phyloP scores from a whole-genome alignment of 805 yeast genomes.

The Schwanniomyces polymorphus region DNA sequence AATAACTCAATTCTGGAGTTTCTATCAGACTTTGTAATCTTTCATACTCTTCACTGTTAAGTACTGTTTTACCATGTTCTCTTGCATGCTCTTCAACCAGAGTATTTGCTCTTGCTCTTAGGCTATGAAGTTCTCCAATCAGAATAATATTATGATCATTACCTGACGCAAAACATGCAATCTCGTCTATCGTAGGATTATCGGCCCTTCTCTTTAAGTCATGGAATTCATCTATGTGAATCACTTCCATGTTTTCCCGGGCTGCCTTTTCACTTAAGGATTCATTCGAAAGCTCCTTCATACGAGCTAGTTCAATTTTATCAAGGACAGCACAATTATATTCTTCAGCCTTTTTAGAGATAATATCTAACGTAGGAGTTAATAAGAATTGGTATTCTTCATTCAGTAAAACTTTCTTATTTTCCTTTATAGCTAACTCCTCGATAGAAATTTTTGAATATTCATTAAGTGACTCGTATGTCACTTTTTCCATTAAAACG shows the following conservation, averaged over 20 bases:
- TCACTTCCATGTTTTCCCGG: slow-evolving; percentile 10
- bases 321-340: slow-evolving; percentile 9
- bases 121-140: neutral
- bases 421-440: slow-evolving; percentile 2
- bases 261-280: slow-evolving; percentile 13
- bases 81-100: slow-evolving; percentile 10
- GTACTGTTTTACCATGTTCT: slow-evolving; percentile 13
- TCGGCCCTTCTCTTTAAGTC: slow-evolving; percentile 7
- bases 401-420: slow-evolving; percentile 1
- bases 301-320: slow-evolving; percentile 1
- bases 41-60: slow-evolving; percentile 16
- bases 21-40: slow-evolving; percentile 8
- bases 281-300: slow-evolving; percentile 9
- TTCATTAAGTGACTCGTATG: neutral
- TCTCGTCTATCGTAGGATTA: slow-evolving; percentile 14
- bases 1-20: slow-evolving; percentile 11
- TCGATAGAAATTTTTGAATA: neutral
- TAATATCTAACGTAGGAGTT: slow-evolving; percentile 18
- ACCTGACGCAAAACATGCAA: slow-evolving; percentile 10
- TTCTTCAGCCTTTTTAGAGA: slow-evolving; percentile 21
- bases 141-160: neutral
- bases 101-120: slow-evolving; percentile 4
- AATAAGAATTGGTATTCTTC: neutral
- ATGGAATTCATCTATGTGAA: slow-evolving; percentile 6
- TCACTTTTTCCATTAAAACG: slow-evolving; percentile 1